Percentiles rank a stretch among this genome's conserved stretches.
phyloP scores from a whole-genome alignment of 768 basidiomycete genomes.

The Agrocybe praecox region DNA sequence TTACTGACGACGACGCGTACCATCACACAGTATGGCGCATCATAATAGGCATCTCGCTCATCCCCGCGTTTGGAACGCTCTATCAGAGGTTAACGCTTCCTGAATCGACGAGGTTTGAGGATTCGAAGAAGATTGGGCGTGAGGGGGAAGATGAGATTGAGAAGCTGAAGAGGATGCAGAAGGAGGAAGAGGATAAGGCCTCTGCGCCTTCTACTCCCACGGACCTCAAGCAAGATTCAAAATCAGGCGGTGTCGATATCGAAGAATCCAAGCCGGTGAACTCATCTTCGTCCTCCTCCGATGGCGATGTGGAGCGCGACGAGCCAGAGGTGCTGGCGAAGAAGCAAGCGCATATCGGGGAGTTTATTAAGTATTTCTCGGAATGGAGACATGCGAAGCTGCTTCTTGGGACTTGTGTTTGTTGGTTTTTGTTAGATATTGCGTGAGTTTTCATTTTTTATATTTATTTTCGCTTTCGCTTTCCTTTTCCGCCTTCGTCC shows the following conservation, averaged over 20 bases:
- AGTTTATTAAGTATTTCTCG: conserved; percentile 68
- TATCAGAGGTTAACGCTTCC: conserved; percentile 77
- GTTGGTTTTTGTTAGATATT: conserved; percentile 80
- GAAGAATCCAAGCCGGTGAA: too few species aligned
- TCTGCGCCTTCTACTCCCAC: not conserved
- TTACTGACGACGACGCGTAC: too few species aligned
- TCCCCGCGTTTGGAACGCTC: conserved; percentile 77
- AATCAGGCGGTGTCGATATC: too few species aligned
- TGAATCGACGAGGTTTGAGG: conserved; percentile 61
- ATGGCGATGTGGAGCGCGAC: not conserved
- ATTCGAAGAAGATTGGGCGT: conserved; percentile 32
- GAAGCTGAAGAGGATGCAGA: conserved; percentile 10
- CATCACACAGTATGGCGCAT: conserved; percentile 64
- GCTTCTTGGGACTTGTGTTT: conserved; percentile 65
- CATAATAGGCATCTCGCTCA: conserved; percentile 68
- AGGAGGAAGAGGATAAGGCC: conserved; percentile 22
- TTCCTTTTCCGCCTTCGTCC: too few species aligned
- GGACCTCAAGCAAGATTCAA: not conserved
- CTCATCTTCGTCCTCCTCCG: not conserved
- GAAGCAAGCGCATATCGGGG: conserved; percentile 59
- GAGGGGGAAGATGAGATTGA: not conserved
- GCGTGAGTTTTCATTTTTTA: conserved; percentile 39
- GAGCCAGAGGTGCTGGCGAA: conserved; percentile 22
- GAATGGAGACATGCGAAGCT: conserved; percentile 72
- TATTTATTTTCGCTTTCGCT: not conserved